Base-by-base conservation (phyloP, 108 stramenopile species). In the Cyclotella atomus region DNA sequence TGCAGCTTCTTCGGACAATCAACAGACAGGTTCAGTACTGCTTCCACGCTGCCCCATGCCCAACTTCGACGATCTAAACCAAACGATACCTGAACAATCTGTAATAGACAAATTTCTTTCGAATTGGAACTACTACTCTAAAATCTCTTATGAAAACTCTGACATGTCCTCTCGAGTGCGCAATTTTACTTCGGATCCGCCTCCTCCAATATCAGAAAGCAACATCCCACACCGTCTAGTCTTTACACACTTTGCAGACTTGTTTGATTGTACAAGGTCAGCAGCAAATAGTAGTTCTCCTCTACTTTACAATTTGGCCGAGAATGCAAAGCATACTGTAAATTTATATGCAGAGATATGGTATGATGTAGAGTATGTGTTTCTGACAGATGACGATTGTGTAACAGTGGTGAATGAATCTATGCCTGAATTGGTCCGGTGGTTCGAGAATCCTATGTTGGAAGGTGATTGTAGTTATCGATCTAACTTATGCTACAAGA, bases 211-310 rank as follows among this genome's bases (percentile, higher is more conserved):
- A 7, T 7, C 7, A 41, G 38, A 41, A 12, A 12, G 38, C 47
- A 49, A 41, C 59, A 65, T 65, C 3, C 63, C 63, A 27, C 63
- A 65, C n/a, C 41, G 41, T 28, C 63, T 65, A 32, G 47, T 65
- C 19, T 65, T 46, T 47, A 65, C 63, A 4, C 63, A 65, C 27
- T 21, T 29, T 0, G 43, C 1, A 23, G 27, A 29, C n/a, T n/a
- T 45, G 8, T 35, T 57, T 32, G 12, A 29, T n/a, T 57, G 56
- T 30, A 19, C 9, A 19, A 17, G n/a, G 9, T 49, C 47, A n/a
- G 9, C n/a, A n/a, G 9, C 47, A 41, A 41, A 6, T 6, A 52
- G 20, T 52, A 52, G 23, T 57, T 57, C 56, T 30, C 29, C 56
- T 1, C 28, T 32, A 15, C n/a, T 57, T 14, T 57, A n/a, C 29